Evolutionary conservation across 225 moss, liverwort and hornwort species (phyloP).

Genomic region (Climacium dendroides): DNA sequence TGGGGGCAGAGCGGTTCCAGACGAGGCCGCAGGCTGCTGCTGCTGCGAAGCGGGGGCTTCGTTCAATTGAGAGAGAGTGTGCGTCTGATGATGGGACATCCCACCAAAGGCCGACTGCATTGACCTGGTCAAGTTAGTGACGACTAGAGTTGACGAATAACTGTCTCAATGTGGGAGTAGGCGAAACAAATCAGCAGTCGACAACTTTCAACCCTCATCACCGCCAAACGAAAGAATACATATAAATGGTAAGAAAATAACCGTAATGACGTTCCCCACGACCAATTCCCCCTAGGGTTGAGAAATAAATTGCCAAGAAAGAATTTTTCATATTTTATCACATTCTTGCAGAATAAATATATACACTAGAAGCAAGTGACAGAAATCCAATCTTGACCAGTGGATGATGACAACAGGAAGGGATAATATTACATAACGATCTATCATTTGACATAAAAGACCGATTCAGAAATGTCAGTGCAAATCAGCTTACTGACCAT

Average conservation of each 20-base stretch:
- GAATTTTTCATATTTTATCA: neutral
- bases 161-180: neutral
- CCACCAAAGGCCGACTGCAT: slow-evolving; percentile 54
- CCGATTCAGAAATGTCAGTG: neutral
- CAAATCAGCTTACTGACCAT: slow-evolving; percentile 22
- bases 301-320: neutral
- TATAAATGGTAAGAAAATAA: neutral
- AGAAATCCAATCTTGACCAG: neutral
- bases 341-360: neutral
- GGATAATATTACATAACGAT: neutral
- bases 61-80: slow-evolving; percentile 29
- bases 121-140: slow-evolving; percentile 28
- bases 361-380: neutral
- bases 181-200: neutral
- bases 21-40: slow-evolving; percentile 10
- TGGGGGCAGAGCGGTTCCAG: slow-evolving; percentile 23
- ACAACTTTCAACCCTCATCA: neutral
- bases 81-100: slow-evolving; percentile 38
- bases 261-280: neutral
- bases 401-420: neutral
- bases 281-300: neutral
- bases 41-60: slow-evolving; percentile 18
- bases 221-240: neutral
- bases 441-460: neutral
- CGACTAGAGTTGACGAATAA: neutral